Conservation (phyloP, 2,329 filamentous ascomycete species). For the Aspergillus nomiae region DNA sequence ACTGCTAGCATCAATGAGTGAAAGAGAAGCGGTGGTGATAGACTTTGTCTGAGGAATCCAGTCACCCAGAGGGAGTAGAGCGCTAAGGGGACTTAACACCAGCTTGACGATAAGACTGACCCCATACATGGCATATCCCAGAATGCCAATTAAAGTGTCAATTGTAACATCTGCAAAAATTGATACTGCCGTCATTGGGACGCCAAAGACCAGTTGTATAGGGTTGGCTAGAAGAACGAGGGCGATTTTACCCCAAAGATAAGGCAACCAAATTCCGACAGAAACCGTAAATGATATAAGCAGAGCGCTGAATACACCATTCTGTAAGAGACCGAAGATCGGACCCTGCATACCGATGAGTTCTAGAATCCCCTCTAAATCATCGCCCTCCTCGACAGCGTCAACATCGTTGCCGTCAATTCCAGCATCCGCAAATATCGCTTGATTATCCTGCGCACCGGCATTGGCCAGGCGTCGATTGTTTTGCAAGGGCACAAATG, state of each 20-base stretch:
- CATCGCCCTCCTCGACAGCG: slow-evolving; percentile 73
- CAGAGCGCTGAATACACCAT: slow-evolving; percentile 90
- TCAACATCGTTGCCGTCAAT: slow-evolving; percentile 66
- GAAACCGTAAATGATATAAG: slow-evolving; percentile 86
- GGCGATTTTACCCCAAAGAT: slow-evolving; percentile 84
- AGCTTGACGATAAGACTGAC: slow-evolving; percentile 36
- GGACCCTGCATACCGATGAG: slow-evolving; percentile 95
- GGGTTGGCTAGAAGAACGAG: slow-evolving; percentile 80
- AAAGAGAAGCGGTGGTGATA: slow-evolving; percentile 43
- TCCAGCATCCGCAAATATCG: slow-evolving; percentile 55
- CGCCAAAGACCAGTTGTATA: slow-evolving; percentile 63
- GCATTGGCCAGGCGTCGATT: slow-evolving; percentile 43
- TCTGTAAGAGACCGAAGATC: slow-evolving; percentile 85
- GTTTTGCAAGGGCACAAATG: slow-evolving; percentile 58
- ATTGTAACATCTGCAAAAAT: slow-evolving; percentile 76
- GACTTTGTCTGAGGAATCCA: slow-evolving; percentile 40
- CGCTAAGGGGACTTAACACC: slow-evolving; percentile 36
- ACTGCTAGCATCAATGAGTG: slow-evolving; percentile 45
- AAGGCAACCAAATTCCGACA: slow-evolving; percentile 84
- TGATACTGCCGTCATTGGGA: slow-evolving; percentile 73
- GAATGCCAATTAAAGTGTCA: slow-evolving; percentile 68
- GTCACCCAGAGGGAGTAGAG: slow-evolving; percentile 36
- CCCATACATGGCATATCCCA: slow-evolving; percentile 55
- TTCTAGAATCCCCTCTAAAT: slow-evolving; percentile 94
- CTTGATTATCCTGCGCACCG: slow-evolving; percentile 24